phyloP scores from a whole-genome alignment of 2,329 filamentous ascomycete species.

The Emericellopsis cladophorae region DNA sequence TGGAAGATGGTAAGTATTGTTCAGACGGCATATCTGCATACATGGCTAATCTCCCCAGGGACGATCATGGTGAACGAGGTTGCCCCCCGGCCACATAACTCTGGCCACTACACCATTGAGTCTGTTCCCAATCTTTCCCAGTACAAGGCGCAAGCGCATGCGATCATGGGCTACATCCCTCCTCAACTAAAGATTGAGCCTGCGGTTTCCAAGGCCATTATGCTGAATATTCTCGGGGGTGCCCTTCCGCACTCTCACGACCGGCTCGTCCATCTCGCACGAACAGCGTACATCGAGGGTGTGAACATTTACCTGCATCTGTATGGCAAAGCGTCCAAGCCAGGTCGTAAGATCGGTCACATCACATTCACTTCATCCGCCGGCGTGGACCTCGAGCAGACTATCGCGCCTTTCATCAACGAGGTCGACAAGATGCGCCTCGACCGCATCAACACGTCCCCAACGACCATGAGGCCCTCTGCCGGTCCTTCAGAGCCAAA shows the following conservation, averaged over 20 bases:
- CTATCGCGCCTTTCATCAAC: slow-evolving; percentile 56
- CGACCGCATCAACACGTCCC: slow-evolving; percentile 33
- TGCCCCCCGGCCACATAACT: slow-evolving; percentile 51
- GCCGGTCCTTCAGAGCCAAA: slow-evolving; percentile 1
- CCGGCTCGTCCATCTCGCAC: slow-evolving; percentile 26
- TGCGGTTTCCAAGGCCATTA: slow-evolving; percentile 51
- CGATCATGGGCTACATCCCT: slow-evolving; percentile 59
- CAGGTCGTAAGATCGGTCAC: slow-evolving; percentile 89
- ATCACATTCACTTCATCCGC: slow-evolving; percentile 66
- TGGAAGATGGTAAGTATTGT: slow-evolving; percentile 44
- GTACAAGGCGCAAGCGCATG: slow-evolving; percentile 78
- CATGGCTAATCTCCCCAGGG: slow-evolving; percentile 17
- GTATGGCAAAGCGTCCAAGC: slow-evolving; percentile 83
- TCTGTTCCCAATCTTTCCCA: slow-evolving; percentile 77
- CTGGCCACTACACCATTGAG: slow-evolving; percentile 91
- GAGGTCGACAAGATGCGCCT: slow-evolving; percentile 45
- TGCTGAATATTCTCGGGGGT: slow-evolving; percentile 72
- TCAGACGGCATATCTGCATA: background rate
- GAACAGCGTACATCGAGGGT: slow-evolving; percentile 28
- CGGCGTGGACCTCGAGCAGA: slow-evolving; percentile 43
- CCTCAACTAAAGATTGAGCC: slow-evolving; percentile 41
- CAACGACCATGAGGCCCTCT: slow-evolving; percentile 21
- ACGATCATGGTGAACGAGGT: slow-evolving; percentile 75
- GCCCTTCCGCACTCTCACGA: slow-evolving; percentile 50
- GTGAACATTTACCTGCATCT: slow-evolving; percentile 58